Base-by-base conservation (phyloP, 129 eudicot species). In the Flaveria linearis region DNA sequence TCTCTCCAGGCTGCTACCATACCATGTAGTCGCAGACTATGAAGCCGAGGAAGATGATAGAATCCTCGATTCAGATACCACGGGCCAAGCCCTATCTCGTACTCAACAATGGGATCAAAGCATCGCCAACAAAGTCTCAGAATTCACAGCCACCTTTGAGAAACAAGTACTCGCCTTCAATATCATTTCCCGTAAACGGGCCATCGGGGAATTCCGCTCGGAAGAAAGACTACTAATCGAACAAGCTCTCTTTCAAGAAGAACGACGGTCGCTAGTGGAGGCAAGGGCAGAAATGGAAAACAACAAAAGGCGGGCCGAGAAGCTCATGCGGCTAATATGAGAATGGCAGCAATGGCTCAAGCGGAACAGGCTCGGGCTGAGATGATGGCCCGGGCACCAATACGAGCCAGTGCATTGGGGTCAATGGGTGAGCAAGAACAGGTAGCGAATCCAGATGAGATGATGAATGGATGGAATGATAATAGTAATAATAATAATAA, bases 281-380 rank as follows among this genome's bases (percentile, higher is more conserved):
- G 57, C 82, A 23, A 87, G 90, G 84, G 82, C 90, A 55, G 95
- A 93, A 62, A 76, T 93, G 80, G 93, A 90, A 36, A 92, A 17
- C 90, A 96, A 69, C 93, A 90, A 78, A 17, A 86, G 74, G 96
- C 96, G 0, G 96, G 92, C 11, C 84, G 86, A 73, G 97, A 81
- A 18, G 85, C 85, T 26, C 85, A 76, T 11, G 85, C 85, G 18
- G 81, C 81, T 25, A 81, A 63, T 36, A 62, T 81, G 76, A 73
- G 85, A 33, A 81, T 81, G 85, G 85, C 77, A 43, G 85, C 77
- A 25, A 76, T 81, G 81, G 85, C 78, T 0, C 85, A 76, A 45
- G 81, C 81, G 1, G 81, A 81, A 63, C 81, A 76, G 30, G 85
- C 85, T 22, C 73, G 85, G 16, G 81, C 85, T 0, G 85, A 81